Evolutionary conservation across 2,329 filamentous ascomycete genomes (phyloP).

Genomic region (Juglanconis sp.): DNA sequence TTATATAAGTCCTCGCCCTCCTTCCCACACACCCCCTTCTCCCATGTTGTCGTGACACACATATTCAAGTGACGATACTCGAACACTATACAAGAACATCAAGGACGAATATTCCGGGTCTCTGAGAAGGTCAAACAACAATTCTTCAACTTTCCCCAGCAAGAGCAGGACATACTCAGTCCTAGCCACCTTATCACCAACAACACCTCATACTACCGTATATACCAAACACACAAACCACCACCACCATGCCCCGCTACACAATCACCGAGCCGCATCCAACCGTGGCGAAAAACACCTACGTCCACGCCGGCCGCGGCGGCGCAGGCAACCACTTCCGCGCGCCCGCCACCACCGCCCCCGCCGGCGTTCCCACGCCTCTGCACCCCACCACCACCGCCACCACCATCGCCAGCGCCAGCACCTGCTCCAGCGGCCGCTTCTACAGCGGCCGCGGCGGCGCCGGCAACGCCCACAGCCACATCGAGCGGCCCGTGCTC

Average conservation of each 20-base stretch:
- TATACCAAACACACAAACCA: slow-evolving; percentile 15
- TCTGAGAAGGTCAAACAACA: background rate
- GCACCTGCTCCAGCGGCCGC: slow-evolving; percentile 40
- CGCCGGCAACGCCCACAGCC: slow-evolving; percentile 59
- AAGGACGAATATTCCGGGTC: background rate
- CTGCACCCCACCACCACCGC: slow-evolving; percentile 40
- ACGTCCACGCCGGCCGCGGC: slow-evolving; percentile 53
- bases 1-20: slow-evolving; percentile 6
- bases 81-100: background rate
- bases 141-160: background rate
- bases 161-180: background rate
- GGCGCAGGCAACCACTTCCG: slow-evolving; percentile 56
- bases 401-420: slow-evolving; percentile 40
- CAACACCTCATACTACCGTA: background rate
- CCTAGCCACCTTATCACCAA: background rate
- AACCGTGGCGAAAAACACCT: slow-evolving; percentile 42
- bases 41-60: background rate
- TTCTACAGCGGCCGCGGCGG: slow-evolving; percentile 67
- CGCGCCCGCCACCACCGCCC: slow-evolving; percentile 39
- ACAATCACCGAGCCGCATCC: slow-evolving; percentile 49
- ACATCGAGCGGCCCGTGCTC: slow-evolving; percentile 54
- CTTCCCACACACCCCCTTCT: background rate
- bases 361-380: slow-evolving; percentile 50
- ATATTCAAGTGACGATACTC: background rate
- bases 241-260: slow-evolving; percentile 36